Base-by-base conservation (phyloP, 2,329 filamentous ascomycete species). In the Knufia petricola region DNA sequence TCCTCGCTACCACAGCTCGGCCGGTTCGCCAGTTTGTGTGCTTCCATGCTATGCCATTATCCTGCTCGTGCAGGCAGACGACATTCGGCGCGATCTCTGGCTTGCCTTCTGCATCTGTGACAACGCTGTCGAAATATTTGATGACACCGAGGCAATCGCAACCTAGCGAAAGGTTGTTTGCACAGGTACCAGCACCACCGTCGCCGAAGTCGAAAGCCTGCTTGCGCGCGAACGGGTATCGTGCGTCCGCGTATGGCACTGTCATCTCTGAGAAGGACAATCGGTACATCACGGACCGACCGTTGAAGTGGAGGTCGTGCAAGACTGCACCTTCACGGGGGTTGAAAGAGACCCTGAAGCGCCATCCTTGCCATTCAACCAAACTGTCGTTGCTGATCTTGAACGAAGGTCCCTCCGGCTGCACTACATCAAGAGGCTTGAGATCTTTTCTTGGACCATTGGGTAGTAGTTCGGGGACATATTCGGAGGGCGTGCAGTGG, bases 181-280 rank as follows among this genome's bases (percentile, higher is more conserved):
- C 78, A 41, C 74, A 78, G 42, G 77, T 73, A 1, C 83, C 83
- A 20, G 79, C 77, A 3, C 82, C 82, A 8, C 75, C 79, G 50
- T 86, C 81, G 6, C 83, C 83, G 51, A 86, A 77, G 56, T 86
- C 82, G 57, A 87, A 85, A 0, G 82, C 82, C 46, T 81, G 78
- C 61, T 87, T 86, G 36, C 81, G 74, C 46, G 82, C 79, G 60
- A 77, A 85, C 0, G 81, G 82, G 0, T 72, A 66, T 1, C 82
- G 74, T 1, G 78, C 78, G 56, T 85, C 82, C 2, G 70, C 80
- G 55, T 85, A 86, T 0, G 80, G 80, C 0, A 84, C 79, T 1
- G 77, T 77, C 77, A 87, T 83, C 62, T 87, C 84, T 53, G 77
- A 78, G 50, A 84, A 72, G 52, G 77, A 78, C 24, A 87, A 63